phyloP scores from a whole-genome alignment of 176 grass and related monocot species.

The Oryza glumipatula region DNA sequence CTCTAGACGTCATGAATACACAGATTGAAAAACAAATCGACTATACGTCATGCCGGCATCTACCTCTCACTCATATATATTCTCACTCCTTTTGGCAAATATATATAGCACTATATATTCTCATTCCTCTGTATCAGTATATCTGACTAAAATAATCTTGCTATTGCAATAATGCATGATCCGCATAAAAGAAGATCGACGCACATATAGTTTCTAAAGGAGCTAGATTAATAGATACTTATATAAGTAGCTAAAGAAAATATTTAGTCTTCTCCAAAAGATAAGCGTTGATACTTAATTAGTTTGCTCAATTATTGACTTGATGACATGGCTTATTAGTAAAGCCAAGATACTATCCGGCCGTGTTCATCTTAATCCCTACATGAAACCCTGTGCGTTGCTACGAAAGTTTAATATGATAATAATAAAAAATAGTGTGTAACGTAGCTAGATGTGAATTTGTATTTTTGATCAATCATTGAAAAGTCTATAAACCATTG shows the following conservation, averaged over 20 bases:
- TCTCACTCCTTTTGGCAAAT: conserved; percentile 3
- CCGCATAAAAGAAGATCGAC: background rate
- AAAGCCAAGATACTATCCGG: too few relatives aligned
- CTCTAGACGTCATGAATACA: background rate
- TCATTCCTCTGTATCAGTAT: background rate
- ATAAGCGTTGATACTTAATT: too few relatives aligned
- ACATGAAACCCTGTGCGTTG: too few relatives aligned
- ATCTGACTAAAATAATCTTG: conserved; percentile 12
- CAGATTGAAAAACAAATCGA: background rate
- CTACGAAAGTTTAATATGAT: too few relatives aligned
- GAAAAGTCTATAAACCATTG: too few relatives aligned
- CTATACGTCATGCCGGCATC: background rate
- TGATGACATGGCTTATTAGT: too few relatives aligned
- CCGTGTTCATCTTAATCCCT: too few relatives aligned
- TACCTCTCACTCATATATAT: background rate
- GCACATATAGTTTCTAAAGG: background rate
- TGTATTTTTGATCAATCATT: too few relatives aligned
- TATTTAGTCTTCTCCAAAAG: too few relatives aligned
- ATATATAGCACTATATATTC: conserved; percentile 6
- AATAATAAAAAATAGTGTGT: too few relatives aligned
- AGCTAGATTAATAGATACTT: background rate
- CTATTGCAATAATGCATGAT: background rate
- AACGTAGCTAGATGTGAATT: too few relatives aligned
- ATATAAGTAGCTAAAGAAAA: background rate
- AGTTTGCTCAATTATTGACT: too few relatives aligned